phyloP scores from a whole-genome alignment of 257 asterid genomes.

The Solanum pinnatisectum region DNA sequence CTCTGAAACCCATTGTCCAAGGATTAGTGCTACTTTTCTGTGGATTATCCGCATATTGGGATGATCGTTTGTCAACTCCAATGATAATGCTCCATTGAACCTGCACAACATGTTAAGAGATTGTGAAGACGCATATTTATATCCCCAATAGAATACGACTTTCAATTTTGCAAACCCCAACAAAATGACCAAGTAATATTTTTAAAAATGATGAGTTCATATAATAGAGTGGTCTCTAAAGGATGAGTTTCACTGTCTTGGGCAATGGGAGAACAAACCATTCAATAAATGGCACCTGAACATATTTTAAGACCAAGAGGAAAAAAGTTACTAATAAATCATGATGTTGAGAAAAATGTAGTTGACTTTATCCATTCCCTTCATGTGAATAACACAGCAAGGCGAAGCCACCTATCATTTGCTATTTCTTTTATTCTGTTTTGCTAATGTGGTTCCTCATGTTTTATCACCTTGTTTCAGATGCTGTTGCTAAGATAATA shows the following conservation, averaged over 20 bases:
- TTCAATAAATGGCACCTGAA: not conserved
- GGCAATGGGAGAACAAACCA: not conserved
- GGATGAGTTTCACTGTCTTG: not conserved
- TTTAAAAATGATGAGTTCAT: not conserved
- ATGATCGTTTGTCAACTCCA: constrained; percentile 72
- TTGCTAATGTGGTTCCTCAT: not conserved
- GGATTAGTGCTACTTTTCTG: constrained; percentile 86
- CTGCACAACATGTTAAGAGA: constrained; percentile 31
- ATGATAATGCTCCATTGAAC: constrained; percentile 87
- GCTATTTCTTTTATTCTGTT: not conserved
- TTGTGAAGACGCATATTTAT: not conserved
- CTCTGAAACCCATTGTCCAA: constrained; percentile 99
- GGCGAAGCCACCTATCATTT: not conserved
- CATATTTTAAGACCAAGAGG: not conserved
- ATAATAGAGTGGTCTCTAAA: not conserved
- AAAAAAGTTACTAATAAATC: not conserved
- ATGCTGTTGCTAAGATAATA: not conserved
- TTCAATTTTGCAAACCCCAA: not conserved
- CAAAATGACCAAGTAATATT: not conserved
- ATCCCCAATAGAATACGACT: not conserved
- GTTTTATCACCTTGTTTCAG: not conserved
- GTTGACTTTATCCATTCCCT: not conserved
- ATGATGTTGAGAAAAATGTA: not conserved
- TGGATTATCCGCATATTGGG: constrained; percentile 93
- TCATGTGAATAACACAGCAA: not conserved